These are phyloP conservation scores for Aspergillus cristatus DNA, from an alignment of 495 filamentous ascomycete genomes.

Conservation along the genomic window DNA sequence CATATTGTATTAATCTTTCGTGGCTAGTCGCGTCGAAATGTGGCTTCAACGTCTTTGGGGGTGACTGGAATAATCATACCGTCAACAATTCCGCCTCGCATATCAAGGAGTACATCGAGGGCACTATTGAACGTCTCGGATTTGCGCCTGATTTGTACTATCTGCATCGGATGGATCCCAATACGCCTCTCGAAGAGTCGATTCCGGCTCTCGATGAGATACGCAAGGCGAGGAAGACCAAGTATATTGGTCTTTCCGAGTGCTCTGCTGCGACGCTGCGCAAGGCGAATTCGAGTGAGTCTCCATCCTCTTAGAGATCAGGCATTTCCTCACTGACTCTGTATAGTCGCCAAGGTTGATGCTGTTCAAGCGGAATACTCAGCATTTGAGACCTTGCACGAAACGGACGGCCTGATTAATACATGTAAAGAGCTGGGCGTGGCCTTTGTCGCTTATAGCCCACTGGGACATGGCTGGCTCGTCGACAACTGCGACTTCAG, in stretches of 20 bases:
- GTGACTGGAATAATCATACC: constrained; percentile 1
- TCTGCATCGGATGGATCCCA: background rate
- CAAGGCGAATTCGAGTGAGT: constrained; percentile 35
- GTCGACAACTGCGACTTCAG: constrained; percentile 37
- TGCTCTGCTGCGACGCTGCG: constrained; percentile 36
- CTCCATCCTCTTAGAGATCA: background rate
- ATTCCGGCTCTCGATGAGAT: constrained; percentile 38
- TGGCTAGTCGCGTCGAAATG: constrained; percentile 39
- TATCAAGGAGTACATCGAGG: constrained; percentile 44
- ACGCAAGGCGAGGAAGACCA: constrained; percentile 37
- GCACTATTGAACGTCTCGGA: constrained; percentile 40
- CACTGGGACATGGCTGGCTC: constrained; percentile 38
- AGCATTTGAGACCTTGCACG: constrained; percentile 40
- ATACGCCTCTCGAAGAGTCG: constrained; percentile 39
- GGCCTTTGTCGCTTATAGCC: constrained; percentile 37
- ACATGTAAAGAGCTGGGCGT: constrained; percentile 32
- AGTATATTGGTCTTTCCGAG: constrained; percentile 39
- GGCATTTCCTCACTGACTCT: background rate
- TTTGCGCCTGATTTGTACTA: constrained; percentile 33
- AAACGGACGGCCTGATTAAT: constrained; percentile 31
- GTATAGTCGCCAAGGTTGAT: constrained; percentile 38
- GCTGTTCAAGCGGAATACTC: constrained; percentile 45
- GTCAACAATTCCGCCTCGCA: constrained; percentile 41
- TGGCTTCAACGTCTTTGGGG: constrained; percentile 29
- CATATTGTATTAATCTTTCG: too few species aligned